Evolutionary conservation across 2,329 filamentous ascomycete species (phyloP).

Genomic region (Aspergillus cejpii): DNA sequence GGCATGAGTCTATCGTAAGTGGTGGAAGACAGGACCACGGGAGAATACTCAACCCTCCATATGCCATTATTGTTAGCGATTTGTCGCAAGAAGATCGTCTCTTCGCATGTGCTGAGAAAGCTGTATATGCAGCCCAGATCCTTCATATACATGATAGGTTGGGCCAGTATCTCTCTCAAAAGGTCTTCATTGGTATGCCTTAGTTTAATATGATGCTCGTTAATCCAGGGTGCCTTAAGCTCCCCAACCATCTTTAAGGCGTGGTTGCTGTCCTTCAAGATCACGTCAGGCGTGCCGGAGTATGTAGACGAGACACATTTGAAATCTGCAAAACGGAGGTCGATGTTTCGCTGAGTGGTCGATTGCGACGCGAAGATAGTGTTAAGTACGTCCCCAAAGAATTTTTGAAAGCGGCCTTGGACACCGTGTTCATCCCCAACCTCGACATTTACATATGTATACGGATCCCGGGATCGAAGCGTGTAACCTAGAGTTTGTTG

Average conservation of each 20-base stretch:
- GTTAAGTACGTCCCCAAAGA: neutral
- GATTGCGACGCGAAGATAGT: neutral
- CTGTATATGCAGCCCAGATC: no score
- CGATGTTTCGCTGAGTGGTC: neutral
- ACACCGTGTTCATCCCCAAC: neutral
- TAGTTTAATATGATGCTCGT: neutral
- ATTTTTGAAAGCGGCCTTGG: neutral
- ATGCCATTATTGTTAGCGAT: no score
- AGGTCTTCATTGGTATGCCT: neutral
- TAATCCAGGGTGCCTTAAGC: neutral
- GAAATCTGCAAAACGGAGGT: neutral
- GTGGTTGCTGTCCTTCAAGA: neutral
- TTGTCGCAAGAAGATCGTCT: no score
- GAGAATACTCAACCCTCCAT: no score
- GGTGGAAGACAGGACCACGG: no score
- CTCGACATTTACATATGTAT: neutral
- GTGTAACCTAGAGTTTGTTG: neutral
- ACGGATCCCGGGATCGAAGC: neutral
- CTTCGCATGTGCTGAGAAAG: no score
- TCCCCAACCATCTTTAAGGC: neutral
- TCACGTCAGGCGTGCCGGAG: neutral
- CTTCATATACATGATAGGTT: no score
- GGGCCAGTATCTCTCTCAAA: no score
- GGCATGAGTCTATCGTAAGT: no score
- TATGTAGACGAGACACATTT: neutral